A percentile compares a stretch with the other conserved stretches of the same genome.
Evolutionary conservation across 495 filamentous ascomycete genomes (phyloP).

Genomic region (Letharia columbiana): DNA sequence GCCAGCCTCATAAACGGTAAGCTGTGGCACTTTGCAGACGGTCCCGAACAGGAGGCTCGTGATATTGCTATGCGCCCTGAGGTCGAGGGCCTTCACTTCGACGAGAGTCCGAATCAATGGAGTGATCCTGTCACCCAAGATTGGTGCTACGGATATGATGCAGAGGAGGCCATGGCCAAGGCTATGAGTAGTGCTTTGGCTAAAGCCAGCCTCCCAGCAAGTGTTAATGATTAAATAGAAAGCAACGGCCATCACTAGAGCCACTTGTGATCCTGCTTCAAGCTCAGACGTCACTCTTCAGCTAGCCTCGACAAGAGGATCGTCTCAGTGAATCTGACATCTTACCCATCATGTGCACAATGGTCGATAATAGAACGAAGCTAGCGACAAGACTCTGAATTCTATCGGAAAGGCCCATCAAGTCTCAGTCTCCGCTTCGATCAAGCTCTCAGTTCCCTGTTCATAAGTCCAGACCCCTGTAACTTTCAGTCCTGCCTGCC

Average conservation of each 20-base stretch:
- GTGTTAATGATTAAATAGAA: too few species aligned
- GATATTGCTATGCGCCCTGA: conserved; percentile 39
- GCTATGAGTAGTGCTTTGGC: conserved; percentile 12
- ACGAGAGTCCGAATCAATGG: conserved; percentile 42
- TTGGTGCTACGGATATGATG: conserved; percentile 44
- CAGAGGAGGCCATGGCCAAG: conserved; percentile 31
- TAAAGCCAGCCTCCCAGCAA: not conserved
- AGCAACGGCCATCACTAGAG: too few species aligned
- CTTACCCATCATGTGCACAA: too few species aligned
- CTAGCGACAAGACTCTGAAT: not conserved
- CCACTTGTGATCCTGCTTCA: too few species aligned
- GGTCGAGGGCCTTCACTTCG: conserved; percentile 20
- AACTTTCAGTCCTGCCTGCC: conserved; percentile 38
- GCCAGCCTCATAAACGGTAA: conserved; percentile 42
- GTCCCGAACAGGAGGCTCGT: conserved; percentile 41
- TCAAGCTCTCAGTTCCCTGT: not conserved
- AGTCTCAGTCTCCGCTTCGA: not conserved
- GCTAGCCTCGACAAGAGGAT: too few species aligned
- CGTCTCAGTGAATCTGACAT: too few species aligned
- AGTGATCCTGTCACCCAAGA: conserved; percentile 38
- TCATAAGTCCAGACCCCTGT: not conserved
- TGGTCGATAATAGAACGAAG: too few species aligned
- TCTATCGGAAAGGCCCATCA: not conserved
- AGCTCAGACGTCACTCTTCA: too few species aligned
- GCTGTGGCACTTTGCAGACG: conserved; percentile 45